Evolutionary conservation across 1,139 yeast genomes (phyloP), one percentile per base, ranked within the genome.

Genomic region (Yamadazyma trypodendri): DNA sequence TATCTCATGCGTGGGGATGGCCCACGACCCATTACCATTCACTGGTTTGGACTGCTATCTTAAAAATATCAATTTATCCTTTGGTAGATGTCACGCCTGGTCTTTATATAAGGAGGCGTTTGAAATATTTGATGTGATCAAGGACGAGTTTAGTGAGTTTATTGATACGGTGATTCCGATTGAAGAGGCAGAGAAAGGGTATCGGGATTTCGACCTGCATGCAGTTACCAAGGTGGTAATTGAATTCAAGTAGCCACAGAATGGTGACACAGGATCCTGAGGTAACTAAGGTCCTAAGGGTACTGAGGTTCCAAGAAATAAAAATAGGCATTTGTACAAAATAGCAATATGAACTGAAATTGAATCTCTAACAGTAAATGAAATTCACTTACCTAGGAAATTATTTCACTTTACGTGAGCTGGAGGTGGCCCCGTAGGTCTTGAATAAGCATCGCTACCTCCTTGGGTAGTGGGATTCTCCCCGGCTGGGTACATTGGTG

Each of bases 51-150:
- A 80, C 39, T 75, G 81, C 39, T 80, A 79, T 49, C 55, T 71
- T 50, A 80, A 79, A 51, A 77, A 79, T 44, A 60, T 79, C 38
- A 75, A 77, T 14, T 52, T 79, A 32, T 79, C 81, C 30, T 80
- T 80, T 56, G 86, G 86, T 2, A 59, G 86, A 49, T 80, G 85
- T 52, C 84, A 81, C 38, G 79, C 78, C 1, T 71, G 81, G 66
- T 65, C 82, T 2, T 61, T 78, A 35, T 79, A 77, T 50, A 68
- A 64, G 3, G 83, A 78, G 38, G 70, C 84, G 0, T 61, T 79
- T 31, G 65, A 63, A 30, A 60, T 76, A 0, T 77, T 80, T 51
- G 71, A 71, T 34, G 44, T 49, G 30, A 54, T 76, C 39, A 72
- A 76, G 39, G 55, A 52, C 17, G 67, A 70, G 38, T 75, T 80